A percentile compares a stretch with the other conserved stretches of the same genome.
Evolutionary conservation across 2,329 filamentous ascomycete species (phyloP).

Genomic region (Diaporthe ampelina): DNA sequence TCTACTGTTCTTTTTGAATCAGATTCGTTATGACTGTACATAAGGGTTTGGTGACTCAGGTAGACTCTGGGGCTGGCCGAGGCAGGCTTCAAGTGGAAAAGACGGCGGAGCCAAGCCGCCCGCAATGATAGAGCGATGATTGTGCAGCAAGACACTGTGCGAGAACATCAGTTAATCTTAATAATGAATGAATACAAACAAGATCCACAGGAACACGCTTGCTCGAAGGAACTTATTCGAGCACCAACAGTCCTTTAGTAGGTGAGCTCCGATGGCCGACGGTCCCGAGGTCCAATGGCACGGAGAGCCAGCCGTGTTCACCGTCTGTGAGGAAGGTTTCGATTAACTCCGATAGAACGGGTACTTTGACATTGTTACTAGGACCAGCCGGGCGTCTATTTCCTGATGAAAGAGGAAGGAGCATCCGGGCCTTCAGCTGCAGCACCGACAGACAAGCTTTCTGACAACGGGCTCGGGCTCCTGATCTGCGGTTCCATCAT

Average conservation of each 20-base stretch:
- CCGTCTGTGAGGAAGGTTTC: slow-evolving; percentile 2
- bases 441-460: slow-evolving; percentile 12
- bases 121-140: neutral
- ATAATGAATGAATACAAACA: slow-evolving; percentile 22
- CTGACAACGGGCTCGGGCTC: slow-evolving; percentile 22
- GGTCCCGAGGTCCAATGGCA: neutral
- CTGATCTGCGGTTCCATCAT: slow-evolving; percentile 27
- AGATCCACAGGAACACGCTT: neutral
- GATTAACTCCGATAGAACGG: neutral
- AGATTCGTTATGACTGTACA: slow-evolving; percentile 35
- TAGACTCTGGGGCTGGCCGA: slow-evolving; percentile 8
- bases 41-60: slow-evolving; percentile 20
- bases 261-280: neutral
- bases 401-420: neutral
- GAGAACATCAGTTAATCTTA: slow-evolving; percentile 33
- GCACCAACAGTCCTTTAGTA: neutral
- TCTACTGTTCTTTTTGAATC: neutral
- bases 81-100: neutral
- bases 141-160: neutral
- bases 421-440: neutral
- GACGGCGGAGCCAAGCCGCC: neutral
- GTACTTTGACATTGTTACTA: neutral
- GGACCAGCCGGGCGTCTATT: neutral
- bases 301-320: neutral
- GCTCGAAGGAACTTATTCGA: neutral